Base-by-base conservation (phyloP, 2,329 filamentous ascomycete genomes). In the Colletotrichum lupini region DNA sequence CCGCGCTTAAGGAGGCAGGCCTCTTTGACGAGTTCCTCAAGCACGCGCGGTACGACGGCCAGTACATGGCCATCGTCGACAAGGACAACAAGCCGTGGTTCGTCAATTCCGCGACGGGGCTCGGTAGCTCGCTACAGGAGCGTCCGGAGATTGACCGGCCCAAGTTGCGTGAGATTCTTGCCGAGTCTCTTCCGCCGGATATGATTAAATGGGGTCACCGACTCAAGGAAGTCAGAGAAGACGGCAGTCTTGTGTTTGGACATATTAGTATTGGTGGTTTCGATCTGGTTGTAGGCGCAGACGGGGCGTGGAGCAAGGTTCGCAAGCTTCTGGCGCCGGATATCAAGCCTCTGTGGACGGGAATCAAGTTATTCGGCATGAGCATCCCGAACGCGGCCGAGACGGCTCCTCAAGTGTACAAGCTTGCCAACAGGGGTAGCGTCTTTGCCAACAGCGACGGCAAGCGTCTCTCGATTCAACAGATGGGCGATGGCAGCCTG, bases 71-170 rank as follows among this genome's bases (percentile, higher is more conserved):
- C 60, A 79, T 90, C 8, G 81, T 86, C 12, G 84, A 87, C 75
- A 82, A 82, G 60, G 72, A 85, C 56, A 78, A 85, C 11, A 80
- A 81, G 19, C 77, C 80, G 8, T 78, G 80, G 12, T 77, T 84
- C 5, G 78, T 80, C 14, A 77, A 74, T 26, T 68, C 75, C 12
- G 60, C 30, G 5, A 35, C 26, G 7, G 49, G 61, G 5, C 69
- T 76, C 16, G 74, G 69, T 42, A 79, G 80, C 37, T 77, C 80
- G 59, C 74, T 83, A 24, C 78, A 78, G 57, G 82, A 84, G 68
- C 82, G 85, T 7, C 87, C 87, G 0, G 89, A 90, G 77, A 90
- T 91, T 73, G 88, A 91, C 77, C 85, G 88, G 22, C 75, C 80
- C 6, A 78, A 81, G 26, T 81, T 89, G 19, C 81, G 85, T 7